A percentile compares a stretch with the other conserved stretches of the same genome.
These are phyloP conservation scores for Teratosphaeria viscida DNA, from an alignment of 2,329 filamentous ascomycete species.

Conservation along the genomic window DNA sequence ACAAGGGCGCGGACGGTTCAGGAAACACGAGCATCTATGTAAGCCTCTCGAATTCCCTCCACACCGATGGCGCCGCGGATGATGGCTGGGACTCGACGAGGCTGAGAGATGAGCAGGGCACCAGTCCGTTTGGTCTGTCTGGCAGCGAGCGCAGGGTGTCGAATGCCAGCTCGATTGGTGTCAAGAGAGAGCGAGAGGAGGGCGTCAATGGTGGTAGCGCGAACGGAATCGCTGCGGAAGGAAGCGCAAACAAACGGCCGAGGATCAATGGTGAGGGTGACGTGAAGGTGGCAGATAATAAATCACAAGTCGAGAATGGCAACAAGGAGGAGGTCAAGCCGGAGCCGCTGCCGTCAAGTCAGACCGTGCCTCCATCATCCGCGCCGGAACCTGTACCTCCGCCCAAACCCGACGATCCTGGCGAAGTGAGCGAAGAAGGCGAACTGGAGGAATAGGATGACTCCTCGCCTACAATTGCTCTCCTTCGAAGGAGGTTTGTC, in stretches of 20 bases:
- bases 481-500: neutral
- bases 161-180: conserved; percentile 20
- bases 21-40: conserved; percentile 35
- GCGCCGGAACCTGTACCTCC: neutral
- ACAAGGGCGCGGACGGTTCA: conserved; percentile 16
- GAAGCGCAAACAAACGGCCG: conserved; percentile 9
- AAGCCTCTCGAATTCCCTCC: conserved; percentile 29
- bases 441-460: conserved; percentile 31
- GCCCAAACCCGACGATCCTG: conserved; percentile 7
- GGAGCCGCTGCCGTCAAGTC: conserved; percentile 1
- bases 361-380: conserved; percentile 1
- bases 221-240: conserved; percentile 12
- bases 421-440: conserved; percentile 35
- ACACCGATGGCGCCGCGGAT: conserved; percentile 14
- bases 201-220: conserved; percentile 9
- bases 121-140: conserved; percentile 5
- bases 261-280: conserved; percentile 1
- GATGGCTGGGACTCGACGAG: conserved; percentile 25
- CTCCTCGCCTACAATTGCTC: neutral
- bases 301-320: conserved; percentile 17
- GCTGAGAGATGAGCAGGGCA: conserved; percentile 6
- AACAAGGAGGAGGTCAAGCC: conserved; percentile 17
- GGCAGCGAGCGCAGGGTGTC: conserved; percentile 22
- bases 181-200: conserved; percentile 21
- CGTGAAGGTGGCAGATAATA: conserved; percentile 18